Conservation (phyloP, 176 grass and related monocot genomes). For the Zoysia japonica region DNA sequence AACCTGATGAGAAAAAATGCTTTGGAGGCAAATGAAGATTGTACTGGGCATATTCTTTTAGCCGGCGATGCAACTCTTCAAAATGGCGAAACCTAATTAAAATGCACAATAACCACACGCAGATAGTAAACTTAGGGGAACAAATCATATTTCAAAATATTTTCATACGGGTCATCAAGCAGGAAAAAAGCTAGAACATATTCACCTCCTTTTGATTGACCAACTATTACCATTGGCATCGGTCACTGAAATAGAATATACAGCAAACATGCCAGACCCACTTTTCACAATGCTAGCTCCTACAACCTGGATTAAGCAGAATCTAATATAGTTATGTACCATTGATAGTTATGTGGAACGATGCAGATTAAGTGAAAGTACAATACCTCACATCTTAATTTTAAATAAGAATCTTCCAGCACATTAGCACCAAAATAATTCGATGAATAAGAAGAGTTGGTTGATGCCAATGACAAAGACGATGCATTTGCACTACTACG, state of each 20-base stretch:
- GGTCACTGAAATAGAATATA: slow-evolving; percentile 88
- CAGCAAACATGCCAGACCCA: slow-evolving; percentile 96
- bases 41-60: slow-evolving; percentile 97
- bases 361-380: slow-evolving; percentile 19
- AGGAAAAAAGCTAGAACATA: slow-evolving; percentile 31
- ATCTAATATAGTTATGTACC: slow-evolving; percentile 34
- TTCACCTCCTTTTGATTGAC: slow-evolving; percentile 96
- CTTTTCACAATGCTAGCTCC: slow-evolving; percentile 97
- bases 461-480: slow-evolving; percentile 60
- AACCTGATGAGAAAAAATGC: slow-evolving; percentile 94
- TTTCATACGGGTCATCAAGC: slow-evolving; percentile 1
- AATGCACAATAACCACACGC: slow-evolving; percentile 18
- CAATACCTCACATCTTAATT: slow-evolving; percentile 93
- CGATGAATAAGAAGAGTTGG: slow-evolving; percentile 60
- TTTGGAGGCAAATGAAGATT: slow-evolving; percentile 93
- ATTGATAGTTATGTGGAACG: slow-evolving; percentile 20
- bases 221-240: slow-evolving; percentile 89
- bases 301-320: slow-evolving; percentile 62
- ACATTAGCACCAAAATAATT: slow-evolving; percentile 70
- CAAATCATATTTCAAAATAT: slow-evolving; percentile 31
- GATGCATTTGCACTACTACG: slow-evolving; percentile 72
- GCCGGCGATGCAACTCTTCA: slow-evolving; percentile 90
- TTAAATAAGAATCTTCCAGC: slow-evolving; percentile 85
- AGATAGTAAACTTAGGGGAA: slow-evolving; percentile 11
- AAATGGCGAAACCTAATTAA: slow-evolving; percentile 94